Percentiles rank a stretch among this genome's conserved stretches.
These are phyloP conservation scores for Glutinoglossum americanum DNA, from an alignment of 495 filamentous ascomycete genomes.

Conservation along the genomic window DNA sequence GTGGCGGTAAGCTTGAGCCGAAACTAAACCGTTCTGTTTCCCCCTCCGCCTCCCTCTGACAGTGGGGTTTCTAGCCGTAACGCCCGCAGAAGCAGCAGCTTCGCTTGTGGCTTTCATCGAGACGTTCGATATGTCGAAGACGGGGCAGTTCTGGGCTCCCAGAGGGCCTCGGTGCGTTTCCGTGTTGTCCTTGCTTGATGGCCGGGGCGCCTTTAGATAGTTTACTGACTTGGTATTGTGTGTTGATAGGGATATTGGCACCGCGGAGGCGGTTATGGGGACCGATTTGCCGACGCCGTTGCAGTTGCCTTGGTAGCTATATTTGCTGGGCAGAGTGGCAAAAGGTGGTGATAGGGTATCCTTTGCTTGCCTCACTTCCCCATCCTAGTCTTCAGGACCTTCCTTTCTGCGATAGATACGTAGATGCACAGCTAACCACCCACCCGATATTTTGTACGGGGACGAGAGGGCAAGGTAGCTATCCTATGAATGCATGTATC, in stretches of 20 bases:
- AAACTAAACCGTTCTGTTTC: no score
- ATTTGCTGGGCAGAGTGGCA: background rate
- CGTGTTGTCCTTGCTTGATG: background rate
- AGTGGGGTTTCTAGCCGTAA: slow-evolving; percentile 24
- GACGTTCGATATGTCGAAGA: slow-evolving; percentile 38
- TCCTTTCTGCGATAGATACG: no score
- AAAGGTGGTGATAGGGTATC: no score
- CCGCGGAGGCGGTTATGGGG: slow-evolving; percentile 40
- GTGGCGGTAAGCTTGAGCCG: slow-evolving; percentile 20
- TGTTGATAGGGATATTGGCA: slow-evolving; percentile 49
- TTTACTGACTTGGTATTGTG: no score
- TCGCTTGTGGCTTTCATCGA: slow-evolving; percentile 40
- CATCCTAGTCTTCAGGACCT: no score
- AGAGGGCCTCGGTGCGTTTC: slow-evolving; percentile 35
- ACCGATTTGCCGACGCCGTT: slow-evolving; percentile 38
- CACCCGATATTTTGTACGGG: no score
- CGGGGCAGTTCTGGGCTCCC: slow-evolving; percentile 52
- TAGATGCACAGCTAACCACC: no score
- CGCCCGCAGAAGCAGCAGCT: slow-evolving; percentile 40
- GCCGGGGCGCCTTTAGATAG: no score
- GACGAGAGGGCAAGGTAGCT: no score
- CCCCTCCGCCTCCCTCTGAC: background rate
- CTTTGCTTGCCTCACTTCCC: no score
- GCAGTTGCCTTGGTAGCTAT: slow-evolving; percentile 46
- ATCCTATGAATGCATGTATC: no score